Evolutionary conservation across 345 rosid species (phyloP).

Genomic region (Gossypium stocksii): DNA sequence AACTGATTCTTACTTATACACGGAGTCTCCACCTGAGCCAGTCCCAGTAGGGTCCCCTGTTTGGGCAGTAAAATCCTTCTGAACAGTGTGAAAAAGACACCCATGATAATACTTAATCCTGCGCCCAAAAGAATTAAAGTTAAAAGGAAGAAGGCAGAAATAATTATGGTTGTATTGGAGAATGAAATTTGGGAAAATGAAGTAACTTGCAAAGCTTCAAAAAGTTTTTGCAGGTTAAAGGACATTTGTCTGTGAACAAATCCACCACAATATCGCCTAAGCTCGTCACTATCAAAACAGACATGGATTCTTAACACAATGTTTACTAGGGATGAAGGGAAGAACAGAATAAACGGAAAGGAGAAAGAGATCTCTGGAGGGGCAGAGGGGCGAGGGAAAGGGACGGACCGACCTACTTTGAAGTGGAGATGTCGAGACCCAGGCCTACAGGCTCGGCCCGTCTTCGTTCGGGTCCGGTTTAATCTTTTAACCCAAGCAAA

Average conservation of each 20-base stretch:
- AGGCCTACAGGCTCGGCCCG: background rate
- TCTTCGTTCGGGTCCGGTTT: background rate
- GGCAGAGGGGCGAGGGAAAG: background rate
- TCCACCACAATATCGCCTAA: constrained; percentile 81
- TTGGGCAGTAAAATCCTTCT: constrained; percentile 81
- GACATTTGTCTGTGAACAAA: constrained; percentile 58
- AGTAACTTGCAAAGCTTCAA: constrained; percentile 90
- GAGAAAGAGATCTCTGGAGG: background rate
- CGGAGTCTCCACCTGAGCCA: constrained; percentile 75
- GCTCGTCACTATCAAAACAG: constrained; percentile 77
- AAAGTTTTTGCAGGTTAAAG: constrained; percentile 83
- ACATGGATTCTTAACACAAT: constrained; percentile 32
- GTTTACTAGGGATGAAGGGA: background rate
- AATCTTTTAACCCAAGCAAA: background rate
- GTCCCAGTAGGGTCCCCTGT: constrained; percentile 92
- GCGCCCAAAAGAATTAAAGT: constrained; percentile 12
- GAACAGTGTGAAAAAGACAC: constrained; percentile 78
- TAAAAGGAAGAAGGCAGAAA: background rate
- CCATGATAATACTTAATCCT: constrained; percentile 92
- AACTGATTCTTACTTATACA: constrained; percentile 62
- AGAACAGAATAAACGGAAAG: background rate
- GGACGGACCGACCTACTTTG: background rate
- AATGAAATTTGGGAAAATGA: background rate
- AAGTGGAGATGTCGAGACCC: background rate
- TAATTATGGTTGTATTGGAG: background rate